Base-by-base conservation (phyloP, 2,329 filamentous ascomycete genomes). In the Amesomyces nigricolor region DNA sequence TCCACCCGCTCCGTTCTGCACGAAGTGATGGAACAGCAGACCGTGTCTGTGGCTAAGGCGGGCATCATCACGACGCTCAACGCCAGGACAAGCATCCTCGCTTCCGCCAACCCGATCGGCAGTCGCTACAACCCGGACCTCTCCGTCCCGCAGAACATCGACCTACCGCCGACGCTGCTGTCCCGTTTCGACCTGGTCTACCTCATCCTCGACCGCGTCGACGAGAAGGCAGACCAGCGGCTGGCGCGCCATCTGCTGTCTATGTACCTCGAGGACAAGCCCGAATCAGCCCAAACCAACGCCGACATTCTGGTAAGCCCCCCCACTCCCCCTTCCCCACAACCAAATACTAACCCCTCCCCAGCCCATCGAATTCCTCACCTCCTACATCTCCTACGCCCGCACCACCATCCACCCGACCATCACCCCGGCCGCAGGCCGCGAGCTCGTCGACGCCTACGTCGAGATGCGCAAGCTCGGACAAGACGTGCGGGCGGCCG, bases 61-160 rank as follows among this genome's bases (percentile, higher is more conserved):
- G 82, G 82, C 62, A 85, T 85, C 63, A 82, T 79, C 11, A 83
- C 81, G 9, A 96, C 91, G 0, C 82, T 99, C 56, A 99, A 99
- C 70, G 94, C 94, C 19, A 87, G 94, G 59, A 97, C 94, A 16
- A 95, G 91, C 0, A 96, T 99, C 66, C 82, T 99, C 14, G 92
- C 94, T n/a, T 94, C 94, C 17, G 94, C 94, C 63, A 99, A 99
- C 75, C 94, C 94, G 56, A 81, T 99, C 42, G 99, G 97, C 67
- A 94, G 94, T 61, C 89, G 94, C 60, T 99, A 99, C 78, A 99
- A 99, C 75, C 94, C 94, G 54, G 89, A 91, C 61, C 88, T 99
- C 65, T 96, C 92, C 0, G 94, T 94, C 0, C 91, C 99, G 26
- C 94, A 99, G 72, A 99, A 99, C 73, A 99, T 99, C 74, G 99